Evolutionary conservation across 140 eudicot species (phyloP).

Genomic region (Anethum foeniculum): DNA sequence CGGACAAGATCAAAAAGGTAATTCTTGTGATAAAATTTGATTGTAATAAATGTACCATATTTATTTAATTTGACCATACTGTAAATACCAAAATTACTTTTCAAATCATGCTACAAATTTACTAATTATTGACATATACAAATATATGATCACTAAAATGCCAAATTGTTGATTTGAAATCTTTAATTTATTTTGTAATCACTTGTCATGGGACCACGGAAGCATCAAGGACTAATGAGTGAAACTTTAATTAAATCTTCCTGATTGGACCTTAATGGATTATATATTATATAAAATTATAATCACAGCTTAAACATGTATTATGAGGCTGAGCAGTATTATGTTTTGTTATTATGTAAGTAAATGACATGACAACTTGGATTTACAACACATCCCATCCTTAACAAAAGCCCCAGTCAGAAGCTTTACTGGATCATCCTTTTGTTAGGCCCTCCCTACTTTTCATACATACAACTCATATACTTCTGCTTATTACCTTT

Average conservation of each 20-base stretch:
- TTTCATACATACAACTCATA: background rate
- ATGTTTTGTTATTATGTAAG: background rate
- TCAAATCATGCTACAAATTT: too few relatives aligned
- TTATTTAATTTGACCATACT: too few relatives aligned
- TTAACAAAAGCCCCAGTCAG: background rate
- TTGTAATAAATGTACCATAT: background rate
- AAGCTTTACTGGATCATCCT: background rate
- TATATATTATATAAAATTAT: background rate
- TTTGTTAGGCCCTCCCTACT: background rate
- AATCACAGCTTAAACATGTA: background rate
- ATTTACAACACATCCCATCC: background rate
- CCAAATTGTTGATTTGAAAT: too few relatives aligned
- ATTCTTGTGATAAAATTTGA: background rate
- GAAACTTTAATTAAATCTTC: too few relatives aligned
- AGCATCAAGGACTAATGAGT: background rate
- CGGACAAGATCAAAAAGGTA: background rate
- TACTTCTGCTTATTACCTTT: background rate
- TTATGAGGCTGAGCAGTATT: background rate
- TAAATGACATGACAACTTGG: slow-evolving; percentile 2
- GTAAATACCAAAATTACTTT: too few relatives aligned
- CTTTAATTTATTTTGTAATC: background rate
- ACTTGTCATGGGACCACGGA: background rate
- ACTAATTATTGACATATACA: too few relatives aligned
- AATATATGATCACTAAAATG: too few relatives aligned
- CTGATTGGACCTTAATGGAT: too few relatives aligned